Conservation (phyloP, 176 grass and related monocot species). For the Neostapfia colusana region DNA sequence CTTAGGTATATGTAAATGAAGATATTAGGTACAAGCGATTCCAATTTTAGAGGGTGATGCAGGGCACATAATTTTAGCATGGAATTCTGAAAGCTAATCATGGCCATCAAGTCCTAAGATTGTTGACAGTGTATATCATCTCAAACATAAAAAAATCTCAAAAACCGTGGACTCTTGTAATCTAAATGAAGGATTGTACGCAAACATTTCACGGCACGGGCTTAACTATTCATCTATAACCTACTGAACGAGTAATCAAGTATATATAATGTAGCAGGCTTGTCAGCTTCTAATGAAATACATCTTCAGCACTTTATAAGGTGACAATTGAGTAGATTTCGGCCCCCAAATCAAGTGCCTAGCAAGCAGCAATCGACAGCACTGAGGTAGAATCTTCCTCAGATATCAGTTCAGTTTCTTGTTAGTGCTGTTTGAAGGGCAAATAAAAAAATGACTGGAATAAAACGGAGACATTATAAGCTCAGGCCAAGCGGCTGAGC, state of each 20-base stretch:
- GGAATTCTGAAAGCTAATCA: no score
- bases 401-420: not conserved
- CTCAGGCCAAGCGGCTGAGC: not conserved
- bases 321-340: not conserved
- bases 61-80: no score
- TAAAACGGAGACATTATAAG: slow-evolving; percentile 12
- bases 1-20: no score
- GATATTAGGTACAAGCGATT: no score
- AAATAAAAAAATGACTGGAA: not conserved
- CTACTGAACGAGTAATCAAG: not conserved
- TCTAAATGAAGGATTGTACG: no score
- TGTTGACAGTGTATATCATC: no score
- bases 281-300: not conserved
- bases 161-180: no score
- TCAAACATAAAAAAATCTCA: no score
- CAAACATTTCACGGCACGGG: not conserved
- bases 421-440: not conserved
- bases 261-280: not conserved
- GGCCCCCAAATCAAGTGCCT: no score
- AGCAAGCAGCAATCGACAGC: not conserved
- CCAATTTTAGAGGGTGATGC: no score
- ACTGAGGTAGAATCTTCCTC: not conserved
- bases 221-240: not conserved
- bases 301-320: not conserved
- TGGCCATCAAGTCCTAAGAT: no score